These are phyloP conservation scores for Populus deltoides DNA, from an alignment of 345 rosid genomes.

Conservation along the genomic window DNA sequence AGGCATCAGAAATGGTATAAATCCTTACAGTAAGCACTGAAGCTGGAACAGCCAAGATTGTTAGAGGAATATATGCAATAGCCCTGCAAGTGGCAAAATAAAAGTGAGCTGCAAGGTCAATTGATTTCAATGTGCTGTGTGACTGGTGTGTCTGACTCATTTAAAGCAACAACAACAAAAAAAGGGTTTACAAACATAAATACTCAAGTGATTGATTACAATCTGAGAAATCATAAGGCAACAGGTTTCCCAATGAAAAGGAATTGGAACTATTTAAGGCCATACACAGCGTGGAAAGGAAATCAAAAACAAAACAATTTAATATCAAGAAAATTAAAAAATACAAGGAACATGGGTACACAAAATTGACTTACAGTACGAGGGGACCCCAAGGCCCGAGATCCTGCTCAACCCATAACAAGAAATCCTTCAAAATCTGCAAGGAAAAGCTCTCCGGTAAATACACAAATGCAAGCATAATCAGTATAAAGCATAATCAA, in stretches of 20 bases:
- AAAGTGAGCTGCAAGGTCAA: neutral
- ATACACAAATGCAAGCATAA: neutral
- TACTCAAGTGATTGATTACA: neutral
- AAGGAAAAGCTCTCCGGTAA: constrained; percentile 22
- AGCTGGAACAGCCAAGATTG: constrained; percentile 98
- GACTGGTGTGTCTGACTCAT: neutral
- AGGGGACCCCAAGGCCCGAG: constrained; percentile 99
- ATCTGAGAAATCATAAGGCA: neutral
- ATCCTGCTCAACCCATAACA: constrained; percentile 89
- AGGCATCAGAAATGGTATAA: constrained; percentile 1
- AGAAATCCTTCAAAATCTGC: constrained; percentile 90
- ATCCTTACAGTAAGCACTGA: constrained; percentile 88
- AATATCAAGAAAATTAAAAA: neutral
- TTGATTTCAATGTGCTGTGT: neutral
- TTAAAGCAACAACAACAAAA: too few relatives aligned
- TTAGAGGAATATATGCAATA: constrained; percentile 88
- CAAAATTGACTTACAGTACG: constrained; percentile 62
- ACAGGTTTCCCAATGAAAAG: neutral
- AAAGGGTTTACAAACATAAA: neutral
- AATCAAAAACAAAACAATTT: neutral
- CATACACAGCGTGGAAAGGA: neutral
- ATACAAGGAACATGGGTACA: neutral
- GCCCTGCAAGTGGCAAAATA: constrained; percentile 55
- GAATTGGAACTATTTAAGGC: neutral
- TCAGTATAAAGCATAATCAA: neutral